Conservation (phyloP, 148 eudicot species). For the Pouteria glomerata region DNA sequence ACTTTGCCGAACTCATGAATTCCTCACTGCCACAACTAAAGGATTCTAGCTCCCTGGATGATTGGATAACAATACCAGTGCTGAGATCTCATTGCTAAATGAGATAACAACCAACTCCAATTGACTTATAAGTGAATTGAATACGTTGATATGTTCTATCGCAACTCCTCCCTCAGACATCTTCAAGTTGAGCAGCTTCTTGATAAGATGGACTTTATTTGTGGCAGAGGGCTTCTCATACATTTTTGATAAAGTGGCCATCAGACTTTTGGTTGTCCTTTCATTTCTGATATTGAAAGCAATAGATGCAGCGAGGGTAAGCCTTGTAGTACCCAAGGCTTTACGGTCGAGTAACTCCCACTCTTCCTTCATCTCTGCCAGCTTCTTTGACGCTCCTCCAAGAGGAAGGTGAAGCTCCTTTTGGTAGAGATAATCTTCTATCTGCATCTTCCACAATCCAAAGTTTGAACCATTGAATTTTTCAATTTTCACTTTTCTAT, state of each 20-base stretch:
- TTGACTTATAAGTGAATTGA: neutral
- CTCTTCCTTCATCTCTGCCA: neutral
- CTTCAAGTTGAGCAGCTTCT: neutral
- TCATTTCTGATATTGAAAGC: neutral
- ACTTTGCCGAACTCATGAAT: neutral
- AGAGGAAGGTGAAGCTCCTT: neutral
- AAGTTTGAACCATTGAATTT: neutral
- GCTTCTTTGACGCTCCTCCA: neutral
- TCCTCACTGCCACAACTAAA: neutral
- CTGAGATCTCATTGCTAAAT: neutral
- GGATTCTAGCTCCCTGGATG: neutral
- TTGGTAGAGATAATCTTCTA: neutral
- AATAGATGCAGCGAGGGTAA: neutral
- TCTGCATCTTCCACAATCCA: neutral
- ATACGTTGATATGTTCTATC: neutral
- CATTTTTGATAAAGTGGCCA: neutral
- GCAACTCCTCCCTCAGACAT: neutral
- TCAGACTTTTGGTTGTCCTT: neutral
- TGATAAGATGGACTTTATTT: neutral
- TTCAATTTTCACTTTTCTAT: neutral
- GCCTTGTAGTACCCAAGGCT: neutral
- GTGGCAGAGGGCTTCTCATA: neutral
- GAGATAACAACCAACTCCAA: neutral
- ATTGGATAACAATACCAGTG: neutral
- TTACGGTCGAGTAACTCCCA: neutral